Conservation (phyloP, 768 basidiomycete species). For the Fomitopsis pulvina region DNA sequence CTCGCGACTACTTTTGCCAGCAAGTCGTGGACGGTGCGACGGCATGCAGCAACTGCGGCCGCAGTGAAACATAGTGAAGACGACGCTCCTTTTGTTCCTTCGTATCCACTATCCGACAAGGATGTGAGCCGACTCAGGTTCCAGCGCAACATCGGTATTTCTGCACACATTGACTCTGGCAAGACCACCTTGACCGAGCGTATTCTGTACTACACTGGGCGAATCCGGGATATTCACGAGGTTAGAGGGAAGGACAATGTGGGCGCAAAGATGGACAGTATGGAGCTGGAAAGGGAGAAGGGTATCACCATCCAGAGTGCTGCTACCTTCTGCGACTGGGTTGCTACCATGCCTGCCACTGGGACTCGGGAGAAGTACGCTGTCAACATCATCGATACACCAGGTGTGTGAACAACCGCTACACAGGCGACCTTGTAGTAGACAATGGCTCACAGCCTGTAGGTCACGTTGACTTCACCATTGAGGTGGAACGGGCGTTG, state of each 20-base stretch:
- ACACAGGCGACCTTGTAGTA: not conserved
- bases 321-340: slow-evolving; percentile 98
- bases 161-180: slow-evolving; percentile 93
- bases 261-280: slow-evolving; percentile 99
- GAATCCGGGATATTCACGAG: slow-evolving; percentile 95
- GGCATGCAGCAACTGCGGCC: slow-evolving; percentile 18
- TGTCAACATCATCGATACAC: slow-evolving; percentile 98
- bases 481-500: slow-evolving; percentile 95
- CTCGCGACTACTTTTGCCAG: not conserved
- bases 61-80: slow-evolving; percentile 8
- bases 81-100: slow-evolving; percentile 8
- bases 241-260: slow-evolving; percentile 92
- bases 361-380: slow-evolving; percentile 76
- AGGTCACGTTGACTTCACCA: slow-evolving; percentile 99
- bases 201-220: slow-evolving; percentile 91
- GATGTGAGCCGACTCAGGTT: slow-evolving; percentile 62
- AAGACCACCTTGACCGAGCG: slow-evolving; percentile 98
- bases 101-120: slow-evolving; percentile 42
- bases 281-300: slow-evolving; percentile 98
- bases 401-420: slow-evolving; percentile 44
- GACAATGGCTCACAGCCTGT: not conserved
- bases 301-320: slow-evolving; percentile 99
- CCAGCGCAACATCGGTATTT: slow-evolving; percentile 95
- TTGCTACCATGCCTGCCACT: slow-evolving; percentile 53
- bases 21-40: slow-evolving; percentile 7